Base-by-base conservation (phyloP, 352 stramenopile genomes). In the Phytophthora uliginosa region DNA sequence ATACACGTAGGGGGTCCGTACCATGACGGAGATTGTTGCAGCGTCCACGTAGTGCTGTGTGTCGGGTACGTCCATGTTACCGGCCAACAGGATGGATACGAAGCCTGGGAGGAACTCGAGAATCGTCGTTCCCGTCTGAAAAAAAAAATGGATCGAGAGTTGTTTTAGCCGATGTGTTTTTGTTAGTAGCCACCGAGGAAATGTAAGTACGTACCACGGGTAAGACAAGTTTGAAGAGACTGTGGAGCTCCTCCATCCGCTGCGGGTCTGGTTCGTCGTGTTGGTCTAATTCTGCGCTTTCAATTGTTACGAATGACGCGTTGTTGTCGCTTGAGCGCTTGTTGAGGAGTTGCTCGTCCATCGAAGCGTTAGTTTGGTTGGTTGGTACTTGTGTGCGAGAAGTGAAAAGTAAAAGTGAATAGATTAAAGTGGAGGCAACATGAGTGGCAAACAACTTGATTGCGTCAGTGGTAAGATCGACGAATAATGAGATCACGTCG, bases 31-130 rank as follows among this genome's bases (percentile, higher is more conserved):
- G 13, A 91, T 70, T 31, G 81, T 79, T 4, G 74, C 68, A 7
- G 79, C 80, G 59, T 90, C 82, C 7, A 93, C 82, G 63, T 87
- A 91, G 33, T 86, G 71, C 40, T 91, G 86, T 9, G 77, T 71
- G 17, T 82, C 47, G 0, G 78, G 71, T 18, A 71, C 86, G 26
- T 84, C 69, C 72, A 91, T 88, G 69, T 88, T 84, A n/a, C 83
- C 83, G 1, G 85, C 80, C 26, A 93, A 63, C 17, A 87, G 66
- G 34, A 88, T 77, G 42, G 75, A 84, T 4, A 80, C 81, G 24
- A 86, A 72, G 17, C 73, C 70, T 0, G 67, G 69, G 0, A 76
- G 66, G 53, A 83, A 87, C 53, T 87, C 82, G 7, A 88, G 70
- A 12, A 73, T 42, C 6, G 66, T 73, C 3, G 59, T 73, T 26